Evolutionary conservation across 495 filamentous ascomycete genomes (phyloP), one percentile per base, ranked within the genome.

Genomic region (Penicillium cinerascens): DNA sequence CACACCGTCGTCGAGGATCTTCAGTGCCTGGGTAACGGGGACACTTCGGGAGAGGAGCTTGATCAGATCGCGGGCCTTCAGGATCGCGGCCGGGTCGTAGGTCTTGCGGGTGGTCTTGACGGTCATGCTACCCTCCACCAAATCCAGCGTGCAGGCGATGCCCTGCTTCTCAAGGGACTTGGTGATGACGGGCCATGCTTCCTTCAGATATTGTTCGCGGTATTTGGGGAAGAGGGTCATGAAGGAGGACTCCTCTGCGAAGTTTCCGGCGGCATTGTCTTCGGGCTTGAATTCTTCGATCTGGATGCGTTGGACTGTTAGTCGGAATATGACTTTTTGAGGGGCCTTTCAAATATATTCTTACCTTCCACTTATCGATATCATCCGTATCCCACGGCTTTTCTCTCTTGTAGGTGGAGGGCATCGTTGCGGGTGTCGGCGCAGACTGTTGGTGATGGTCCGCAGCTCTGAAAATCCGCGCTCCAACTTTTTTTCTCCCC

Each of bases 321-420:
- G 52, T 38, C 38, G 18, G 39, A 36, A 46, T 35, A 6, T 29
- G 7, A n/a, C 38, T 26, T 27, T 15, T 38, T 0, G 3, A 40
- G 17, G 27, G 26, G 9, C 3, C 20, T 33, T 35, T 7, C 8
- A 5, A 16, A 7, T 21, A 13, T 33, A 65, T n/a, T n/a, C 60
- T 50, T 55, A 89, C 82, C 81, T 91, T 93, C 92, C 92, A 98
- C 67, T 96, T 96, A 68, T 98, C 92, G 57, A 97, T 91, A 61
- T 96, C 93, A 51, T 93, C 91, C 43, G 91, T 96, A 68, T 98
- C 92, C 93, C 92, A 97, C 33, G 93, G 89, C 68, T 98, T 98
- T 5, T 96, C 91, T 52, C 81, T 86, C 52, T 96, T 93, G 76
- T 96, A 85, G 50, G 89, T 96, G 47, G 89, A 95, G 49, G 92